Evolutionary conservation across 2,329 filamentous ascomycete species (phyloP), one percentile per base, ranked within the genome.

Genomic region (Apiospora rasikravindrae): DNA sequence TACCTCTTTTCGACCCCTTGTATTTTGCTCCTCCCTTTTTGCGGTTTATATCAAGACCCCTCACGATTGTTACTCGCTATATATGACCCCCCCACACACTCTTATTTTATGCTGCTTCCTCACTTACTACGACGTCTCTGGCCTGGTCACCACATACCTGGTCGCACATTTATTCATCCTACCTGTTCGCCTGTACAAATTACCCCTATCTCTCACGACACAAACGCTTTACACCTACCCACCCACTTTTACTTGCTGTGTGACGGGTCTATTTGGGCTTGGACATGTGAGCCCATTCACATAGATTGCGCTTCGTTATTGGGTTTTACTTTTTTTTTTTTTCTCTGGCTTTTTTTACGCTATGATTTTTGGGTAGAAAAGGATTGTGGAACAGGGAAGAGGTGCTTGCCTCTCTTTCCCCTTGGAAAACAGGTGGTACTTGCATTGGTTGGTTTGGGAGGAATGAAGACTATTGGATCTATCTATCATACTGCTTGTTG

Each of bases 11-110:
- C 33, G 10, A 40, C 40, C 10, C 26, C 19, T 37, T 44, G 16
- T 24, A 24, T n/a, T 69, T 37, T 49, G 67, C 16, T 37, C 44
- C 19, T 49, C 67, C 42, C 44, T 40, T n/a, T 69, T 37, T 49
- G 67, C 24, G 26, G 44, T 11, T 68, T 61, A 33, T 37, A 40
- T 64, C 57, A 64, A 40, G 57, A 64, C 57, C 57, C 57, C 44
- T 69, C 44, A 69, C 67, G 26, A 69, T 69, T 64, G 57, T 40
- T 64, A 64, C 57, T 64, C 33, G 14, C 19, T 64, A 64, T 40
- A 64, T 64, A 64, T 40, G 57, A 40, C 57, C 33, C 19, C 19
- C 19, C 33, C 6, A 37, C 22, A 10, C 57, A 22, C 22, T 37
- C 33, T n/a, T 64, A 64, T 64, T 14, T 4, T 40, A 22, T 24